These are phyloP conservation scores for Vaccinium darrowii DNA, from an alignment of 148 eudicot species.

Conservation along the genomic window DNA sequence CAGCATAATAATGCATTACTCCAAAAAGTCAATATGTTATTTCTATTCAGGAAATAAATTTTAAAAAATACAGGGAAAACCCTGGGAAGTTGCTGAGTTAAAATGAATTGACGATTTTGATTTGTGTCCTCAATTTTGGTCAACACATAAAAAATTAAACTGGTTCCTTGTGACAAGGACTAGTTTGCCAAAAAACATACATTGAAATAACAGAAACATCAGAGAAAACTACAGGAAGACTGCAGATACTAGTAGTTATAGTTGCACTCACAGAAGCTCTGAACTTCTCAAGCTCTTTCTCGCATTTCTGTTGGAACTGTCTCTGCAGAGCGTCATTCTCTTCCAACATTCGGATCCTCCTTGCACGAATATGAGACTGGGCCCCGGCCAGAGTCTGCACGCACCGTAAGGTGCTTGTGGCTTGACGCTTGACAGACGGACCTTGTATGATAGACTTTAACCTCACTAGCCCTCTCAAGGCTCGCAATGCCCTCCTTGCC, in stretches of 20 bases:
- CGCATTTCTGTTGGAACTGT: constrained; percentile 72
- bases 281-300: constrained; percentile 64
- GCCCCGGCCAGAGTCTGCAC: constrained; percentile 84
- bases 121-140: background rate
- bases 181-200: background rate
- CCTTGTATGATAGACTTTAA: constrained; percentile 71
- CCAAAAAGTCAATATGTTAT: background rate
- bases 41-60: background rate
- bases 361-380: constrained; percentile 69
- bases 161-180: background rate
- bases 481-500: constrained; percentile 86
- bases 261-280: constrained; percentile 46
- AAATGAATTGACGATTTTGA: background rate
- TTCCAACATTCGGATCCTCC: constrained; percentile 68
- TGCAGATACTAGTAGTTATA: background rate
- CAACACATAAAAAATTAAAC: background rate
- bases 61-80: background rate
- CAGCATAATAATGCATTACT: background rate
- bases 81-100: background rate
- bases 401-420: constrained; percentile 65
- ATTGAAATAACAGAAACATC: too few species aligned
- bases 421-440: constrained; percentile 83
- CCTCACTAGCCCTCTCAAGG: constrained; percentile 82
- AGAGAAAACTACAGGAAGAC: background rate
- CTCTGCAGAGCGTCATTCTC: constrained; percentile 78